Evolutionary conservation across 257 asterid genomes (phyloP).

Genomic region (Phtheirospermum japonicum): DNA sequence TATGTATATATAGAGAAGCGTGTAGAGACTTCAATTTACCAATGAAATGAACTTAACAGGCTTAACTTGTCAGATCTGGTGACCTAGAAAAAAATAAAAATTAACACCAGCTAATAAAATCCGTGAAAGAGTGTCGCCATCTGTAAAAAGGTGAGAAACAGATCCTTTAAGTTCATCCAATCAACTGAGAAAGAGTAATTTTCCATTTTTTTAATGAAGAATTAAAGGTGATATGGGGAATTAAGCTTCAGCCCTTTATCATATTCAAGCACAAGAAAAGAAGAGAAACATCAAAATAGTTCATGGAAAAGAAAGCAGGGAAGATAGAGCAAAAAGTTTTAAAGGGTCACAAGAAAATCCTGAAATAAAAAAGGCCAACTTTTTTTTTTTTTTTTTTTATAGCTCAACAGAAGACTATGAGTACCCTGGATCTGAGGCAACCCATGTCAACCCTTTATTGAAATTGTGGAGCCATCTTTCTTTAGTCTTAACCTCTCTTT

Average conservation of each 20-base stretch:
- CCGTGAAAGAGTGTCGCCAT: slow-evolving; percentile 33
- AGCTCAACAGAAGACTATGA: slow-evolving; percentile 38
- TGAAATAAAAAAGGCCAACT: slow-evolving; percentile 50
- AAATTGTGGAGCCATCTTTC: slow-evolving; percentile 38
- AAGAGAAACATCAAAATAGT: slow-evolving; percentile 19
- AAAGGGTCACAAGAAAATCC: slow-evolving; percentile 69
- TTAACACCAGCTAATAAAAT: slow-evolving; percentile 35
- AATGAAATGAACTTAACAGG: slow-evolving; percentile 28
- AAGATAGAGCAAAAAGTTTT: slow-evolving; percentile 30
- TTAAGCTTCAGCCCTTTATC: not conserved
- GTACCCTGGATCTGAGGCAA: slow-evolving; percentile 97
- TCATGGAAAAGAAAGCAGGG: not conserved
- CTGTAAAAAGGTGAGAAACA: slow-evolving; percentile 33
- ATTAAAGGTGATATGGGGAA: slow-evolving; percentile 18
- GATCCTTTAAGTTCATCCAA: slow-evolving; percentile 42
- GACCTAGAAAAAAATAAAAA: slow-evolving; percentile 26
- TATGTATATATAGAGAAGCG: slow-evolving; percentile 22
- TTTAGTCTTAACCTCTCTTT: slow-evolving; percentile 36
- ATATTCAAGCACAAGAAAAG: slow-evolving; percentile 42
- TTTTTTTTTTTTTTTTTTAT: slow-evolving; percentile 1
- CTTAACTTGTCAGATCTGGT: slow-evolving; percentile 47
- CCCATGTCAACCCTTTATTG: slow-evolving; percentile 56
- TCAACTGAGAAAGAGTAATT: slow-evolving; percentile 27
- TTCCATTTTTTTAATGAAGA: not conserved
- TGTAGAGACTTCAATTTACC: slow-evolving; percentile 25